These are phyloP conservation scores for Candida tropicalis DNA, from an alignment of 1,139 yeast species.

Conservation along the genomic window DNA sequence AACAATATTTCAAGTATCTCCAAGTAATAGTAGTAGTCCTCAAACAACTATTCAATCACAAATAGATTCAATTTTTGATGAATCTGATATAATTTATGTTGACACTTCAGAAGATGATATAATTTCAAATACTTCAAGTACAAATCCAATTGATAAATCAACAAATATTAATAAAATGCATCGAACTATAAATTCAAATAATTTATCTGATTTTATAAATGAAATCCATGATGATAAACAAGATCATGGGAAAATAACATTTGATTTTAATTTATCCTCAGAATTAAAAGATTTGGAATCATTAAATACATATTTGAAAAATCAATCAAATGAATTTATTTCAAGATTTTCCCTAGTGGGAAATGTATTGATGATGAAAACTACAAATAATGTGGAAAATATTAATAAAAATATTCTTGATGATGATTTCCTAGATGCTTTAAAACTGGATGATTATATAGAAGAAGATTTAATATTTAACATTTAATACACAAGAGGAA, in stretches of 20 bases:
- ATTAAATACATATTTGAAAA: slow-evolving; percentile 16
- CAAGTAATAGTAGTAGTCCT: slow-evolving; percentile 8
- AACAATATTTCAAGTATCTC: slow-evolving; percentile 5
- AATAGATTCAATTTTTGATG: slow-evolving; percentile 25
- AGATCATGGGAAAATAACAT: slow-evolving; percentile 16
- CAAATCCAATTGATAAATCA: not conserved
- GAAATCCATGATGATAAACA: slow-evolving; percentile 18
- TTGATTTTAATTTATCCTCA: slow-evolving; percentile 21
- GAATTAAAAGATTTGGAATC: slow-evolving; percentile 25
- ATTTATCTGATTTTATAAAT: slow-evolving; percentile 26
- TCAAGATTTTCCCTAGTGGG: not conserved
- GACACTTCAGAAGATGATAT: slow-evolving; percentile 18
- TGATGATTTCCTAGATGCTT: slow-evolving; percentile 4
- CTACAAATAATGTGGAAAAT: not conserved
- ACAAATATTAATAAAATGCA: slow-evolving; percentile 18
- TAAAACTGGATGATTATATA: slow-evolving; percentile 2
- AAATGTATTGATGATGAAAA: slow-evolving; percentile 8
- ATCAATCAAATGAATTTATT: slow-evolving; percentile 17
- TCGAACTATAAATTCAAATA: slow-evolving; percentile 27
- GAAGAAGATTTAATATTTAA: slow-evolving; percentile 5
- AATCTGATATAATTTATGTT: slow-evolving; percentile 23
- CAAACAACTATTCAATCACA: slow-evolving; percentile 9
- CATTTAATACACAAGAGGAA: no score
- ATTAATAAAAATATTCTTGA: not conserved
- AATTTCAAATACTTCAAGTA: slow-evolving; percentile 9